phyloP scores from a whole-genome alignment of 768 basidiomycete species.

The Auriculariales sp. region DNA sequence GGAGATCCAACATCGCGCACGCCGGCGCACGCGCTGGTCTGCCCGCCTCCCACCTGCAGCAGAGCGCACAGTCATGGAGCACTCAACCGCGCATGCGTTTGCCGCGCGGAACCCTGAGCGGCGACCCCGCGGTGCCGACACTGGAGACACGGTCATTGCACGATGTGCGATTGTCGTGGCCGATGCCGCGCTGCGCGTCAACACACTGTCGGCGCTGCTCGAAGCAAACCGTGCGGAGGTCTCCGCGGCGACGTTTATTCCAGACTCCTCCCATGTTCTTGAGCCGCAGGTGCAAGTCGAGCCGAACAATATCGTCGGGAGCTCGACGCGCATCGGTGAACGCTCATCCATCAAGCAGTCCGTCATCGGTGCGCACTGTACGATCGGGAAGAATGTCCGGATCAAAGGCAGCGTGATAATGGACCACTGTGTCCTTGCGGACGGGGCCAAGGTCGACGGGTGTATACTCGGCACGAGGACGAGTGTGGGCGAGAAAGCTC shows the following conservation, averaged over 20 bases:
- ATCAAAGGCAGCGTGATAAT: constrained; percentile 70
- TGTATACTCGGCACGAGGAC: constrained; percentile 66
- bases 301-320: constrained; percentile 64
- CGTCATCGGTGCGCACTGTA: constrained; percentile 68
- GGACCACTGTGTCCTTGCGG: constrained; percentile 79
- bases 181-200: not conserved
- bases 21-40: constrained; percentile 1
- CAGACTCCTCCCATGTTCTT: constrained; percentile 21
- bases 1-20: constrained; percentile 59
- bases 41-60: not conserved
- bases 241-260: too few relatives aligned
- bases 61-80: constrained; percentile 1
- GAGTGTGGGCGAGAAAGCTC: constrained; percentile 54
- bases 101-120: not conserved
- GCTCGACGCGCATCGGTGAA: constrained; percentile 72
- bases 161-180: not conserved
- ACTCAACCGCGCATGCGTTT: constrained; percentile 6
- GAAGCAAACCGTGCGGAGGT: not conserved
- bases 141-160: not conserved
- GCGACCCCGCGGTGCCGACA: not conserved
- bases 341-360: constrained; percentile 67
- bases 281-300: constrained; percentile 77
- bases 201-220: not conserved
- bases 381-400: constrained; percentile 73
- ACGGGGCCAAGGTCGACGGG: constrained; percentile 75